These are phyloP conservation scores for Pugionium cornutum DNA, from an alignment of 345 rosid genomes.

Conservation along the genomic window DNA sequence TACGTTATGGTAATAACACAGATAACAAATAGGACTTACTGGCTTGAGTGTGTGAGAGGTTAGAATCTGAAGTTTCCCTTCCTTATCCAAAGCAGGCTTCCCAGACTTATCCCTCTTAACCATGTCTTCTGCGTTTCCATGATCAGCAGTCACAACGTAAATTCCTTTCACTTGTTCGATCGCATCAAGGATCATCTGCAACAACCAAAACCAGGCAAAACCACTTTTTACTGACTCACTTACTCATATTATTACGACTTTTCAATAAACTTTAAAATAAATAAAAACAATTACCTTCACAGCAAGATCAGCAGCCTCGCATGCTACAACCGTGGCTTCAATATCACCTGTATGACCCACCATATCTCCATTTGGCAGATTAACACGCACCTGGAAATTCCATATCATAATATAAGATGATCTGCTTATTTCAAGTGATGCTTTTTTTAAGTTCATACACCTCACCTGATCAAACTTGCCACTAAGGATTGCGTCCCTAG, in stretches of 20 bases:
- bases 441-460: slow-evolving; percentile 7
- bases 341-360: slow-evolving; percentile 98
- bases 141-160: slow-evolving; percentile 93
- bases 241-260: background rate
- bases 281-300: slow-evolving; percentile 60
- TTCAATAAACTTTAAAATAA: background rate
- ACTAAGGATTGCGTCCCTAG: slow-evolving; percentile 82
- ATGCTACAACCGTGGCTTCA: slow-evolving; percentile 75
- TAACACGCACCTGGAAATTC: slow-evolving; percentile 71
- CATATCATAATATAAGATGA: slow-evolving; percentile 9
- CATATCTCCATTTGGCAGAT: slow-evolving; percentile 92
- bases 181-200: slow-evolving; percentile 87
- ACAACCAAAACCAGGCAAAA: slow-evolving; percentile 8
- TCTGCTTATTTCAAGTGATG: background rate
- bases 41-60: slow-evolving; percentile 97
- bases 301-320: slow-evolving; percentile 89
- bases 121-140: slow-evolving; percentile 98
- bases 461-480: slow-evolving; percentile 84
- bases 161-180: slow-evolving; percentile 87
- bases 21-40: slow-evolving; percentile 50
- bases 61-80: slow-evolving; percentile 79
- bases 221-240: background rate
- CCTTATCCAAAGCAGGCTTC: slow-evolving; percentile 48
- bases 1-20: background rate
- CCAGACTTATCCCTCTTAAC: slow-evolving; percentile 63